Conservation (phyloP, 164 flowering plant genomes). For the Aristolochia californica region DNA sequence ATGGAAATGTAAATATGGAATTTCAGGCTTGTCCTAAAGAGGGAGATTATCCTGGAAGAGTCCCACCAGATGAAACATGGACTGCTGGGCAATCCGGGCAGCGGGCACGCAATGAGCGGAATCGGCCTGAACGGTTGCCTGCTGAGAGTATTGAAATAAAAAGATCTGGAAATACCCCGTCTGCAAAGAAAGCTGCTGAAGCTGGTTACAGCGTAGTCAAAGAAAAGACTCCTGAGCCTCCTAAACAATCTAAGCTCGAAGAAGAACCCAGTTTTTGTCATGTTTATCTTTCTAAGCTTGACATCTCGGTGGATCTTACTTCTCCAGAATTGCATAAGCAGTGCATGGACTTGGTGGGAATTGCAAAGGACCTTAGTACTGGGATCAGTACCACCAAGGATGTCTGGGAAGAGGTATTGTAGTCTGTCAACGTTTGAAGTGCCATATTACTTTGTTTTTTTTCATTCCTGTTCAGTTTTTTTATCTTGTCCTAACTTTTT, state of each 20-base stretch:
- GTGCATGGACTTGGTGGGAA: constrained; percentile 28
- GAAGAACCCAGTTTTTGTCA: constrained; percentile 14
- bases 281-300: constrained; percentile 67
- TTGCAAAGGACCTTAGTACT: constrained; percentile 16
- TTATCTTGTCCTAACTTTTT: not conserved
- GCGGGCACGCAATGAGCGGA: constrained; percentile 23
- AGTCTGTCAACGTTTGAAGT: not conserved
- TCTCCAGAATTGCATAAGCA: constrained; percentile 42
- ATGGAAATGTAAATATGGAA: constrained; percentile 34
- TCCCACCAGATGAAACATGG: constrained; percentile 26
- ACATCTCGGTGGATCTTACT: constrained; percentile 61
- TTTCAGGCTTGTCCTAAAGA: constrained; percentile 36
- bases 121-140: constrained; percentile 12
- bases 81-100: constrained; percentile 26
- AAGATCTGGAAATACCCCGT: constrained; percentile 13
- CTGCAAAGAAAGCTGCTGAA: constrained; percentile 15
- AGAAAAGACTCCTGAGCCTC: constrained; percentile 22
- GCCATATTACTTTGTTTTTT: not conserved
- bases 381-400: constrained; percentile 20
- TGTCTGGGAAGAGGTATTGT: constrained; percentile 30
- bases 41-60: constrained; percentile 15
- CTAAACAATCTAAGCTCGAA: constrained; percentile 15
- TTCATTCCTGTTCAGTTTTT: not conserved
- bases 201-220: constrained; percentile 12
- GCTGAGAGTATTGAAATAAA: constrained; percentile 32